phyloP scores from a whole-genome alignment of 2,329 filamentous ascomycete species.

The Ambrosiella xylebori region DNA sequence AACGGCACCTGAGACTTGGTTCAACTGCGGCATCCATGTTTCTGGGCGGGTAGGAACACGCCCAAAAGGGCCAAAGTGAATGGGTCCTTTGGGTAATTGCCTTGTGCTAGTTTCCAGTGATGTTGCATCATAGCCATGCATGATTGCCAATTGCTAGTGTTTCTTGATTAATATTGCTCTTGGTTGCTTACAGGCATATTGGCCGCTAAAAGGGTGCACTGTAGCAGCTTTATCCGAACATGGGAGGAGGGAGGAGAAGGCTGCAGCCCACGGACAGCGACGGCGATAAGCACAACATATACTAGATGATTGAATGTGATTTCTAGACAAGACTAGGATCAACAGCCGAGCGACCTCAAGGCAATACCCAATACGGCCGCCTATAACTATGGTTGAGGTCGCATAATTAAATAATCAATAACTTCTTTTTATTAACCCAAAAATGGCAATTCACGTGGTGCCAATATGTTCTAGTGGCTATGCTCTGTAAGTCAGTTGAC shows the following conservation, averaged over 20 bases:
- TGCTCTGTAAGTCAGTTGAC: background rate
- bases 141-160: background rate
- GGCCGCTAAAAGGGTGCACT: background rate
- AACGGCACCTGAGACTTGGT: constrained; percentile 1
- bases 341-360: background rate
- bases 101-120: background rate
- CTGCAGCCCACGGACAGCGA: background rate
- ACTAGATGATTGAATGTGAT: background rate
- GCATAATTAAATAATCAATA: background rate
- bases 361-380: background rate
- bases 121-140: background rate
- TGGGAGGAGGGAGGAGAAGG: too few species aligned
- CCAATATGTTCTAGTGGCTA: background rate
- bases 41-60: background rate
- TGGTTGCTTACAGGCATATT: background rate
- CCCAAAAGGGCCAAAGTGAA: constrained; percentile 7
- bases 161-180: background rate
- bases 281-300: background rate
- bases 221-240: background rate
- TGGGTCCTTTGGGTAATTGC: background rate
- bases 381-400: background rate
- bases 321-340: background rate
- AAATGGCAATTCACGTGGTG: background rate
- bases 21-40: background rate
- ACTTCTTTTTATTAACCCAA: background rate